phyloP scores from a whole-genome alignment of 2,329 filamentous ascomycete genomes.

The Coniochaeta sp. region DNA sequence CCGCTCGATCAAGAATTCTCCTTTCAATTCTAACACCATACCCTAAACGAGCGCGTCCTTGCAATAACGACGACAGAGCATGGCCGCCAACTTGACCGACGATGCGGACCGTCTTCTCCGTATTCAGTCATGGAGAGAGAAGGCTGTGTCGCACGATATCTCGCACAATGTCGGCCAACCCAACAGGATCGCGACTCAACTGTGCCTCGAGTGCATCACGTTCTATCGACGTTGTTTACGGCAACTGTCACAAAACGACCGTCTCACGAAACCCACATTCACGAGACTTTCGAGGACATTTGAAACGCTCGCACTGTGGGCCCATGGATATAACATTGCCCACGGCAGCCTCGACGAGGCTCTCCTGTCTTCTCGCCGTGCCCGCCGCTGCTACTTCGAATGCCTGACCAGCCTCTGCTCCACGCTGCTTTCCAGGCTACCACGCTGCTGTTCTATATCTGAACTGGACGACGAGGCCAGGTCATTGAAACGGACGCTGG shows the following conservation, averaged over 20 bases:
- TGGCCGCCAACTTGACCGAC: not conserved
- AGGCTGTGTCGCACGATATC: not conserved
- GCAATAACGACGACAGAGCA: not conserved
- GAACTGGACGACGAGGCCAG: not conserved
- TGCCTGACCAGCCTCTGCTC: not conserved
- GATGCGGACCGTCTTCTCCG: not conserved
- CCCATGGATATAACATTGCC: not conserved
- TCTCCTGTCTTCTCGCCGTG: not conserved
- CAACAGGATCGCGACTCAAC: not conserved
- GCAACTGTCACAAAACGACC: not conserved
- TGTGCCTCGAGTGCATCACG: not conserved
- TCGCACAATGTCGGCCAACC: no score
- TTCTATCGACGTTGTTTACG: not conserved
- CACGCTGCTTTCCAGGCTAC: not conserved
- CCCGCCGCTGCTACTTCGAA: not conserved
- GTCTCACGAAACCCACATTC: not conserved
- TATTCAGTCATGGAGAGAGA: conserved; percentile 1
- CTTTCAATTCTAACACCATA: not conserved
- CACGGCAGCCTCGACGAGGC: not conserved
- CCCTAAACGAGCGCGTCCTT: not conserved
- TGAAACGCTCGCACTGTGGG: not conserved
- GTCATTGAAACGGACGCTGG: not conserved
- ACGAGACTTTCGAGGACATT: not conserved
- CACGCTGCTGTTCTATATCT: not conserved
- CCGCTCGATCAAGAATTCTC: no score